Evolutionary conservation across 2,329 filamentous ascomycete species (phyloP).

Genomic region (Colletotrichum truncatum): DNA sequence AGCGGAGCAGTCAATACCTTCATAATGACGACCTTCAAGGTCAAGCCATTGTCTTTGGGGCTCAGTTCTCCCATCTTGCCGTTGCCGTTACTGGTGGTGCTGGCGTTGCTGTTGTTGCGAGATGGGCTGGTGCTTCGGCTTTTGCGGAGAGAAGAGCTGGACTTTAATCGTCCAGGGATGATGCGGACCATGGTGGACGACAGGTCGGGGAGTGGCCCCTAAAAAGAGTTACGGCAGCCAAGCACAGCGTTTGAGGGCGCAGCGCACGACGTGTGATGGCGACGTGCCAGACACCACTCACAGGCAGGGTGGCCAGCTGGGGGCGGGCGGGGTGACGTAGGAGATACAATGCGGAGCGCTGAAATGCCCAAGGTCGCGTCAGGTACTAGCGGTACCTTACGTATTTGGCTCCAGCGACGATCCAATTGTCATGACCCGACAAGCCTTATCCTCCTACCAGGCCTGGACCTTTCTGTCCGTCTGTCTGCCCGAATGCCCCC

Average conservation of each 20-base stretch:
- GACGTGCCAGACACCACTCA: slow-evolving; percentile 22
- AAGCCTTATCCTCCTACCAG: background rate
- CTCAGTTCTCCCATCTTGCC: slow-evolving; percentile 37
- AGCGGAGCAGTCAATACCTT: slow-evolving; percentile 46
- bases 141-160: slow-evolving; percentile 48
- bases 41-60: slow-evolving; percentile 55
- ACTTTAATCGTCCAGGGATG: slow-evolving; percentile 63
- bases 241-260: slow-evolving; percentile 27
- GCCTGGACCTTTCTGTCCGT: background rate
- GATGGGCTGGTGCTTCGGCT: slow-evolving; percentile 60
- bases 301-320: slow-evolving; percentile 16
- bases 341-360: slow-evolving; percentile 25
- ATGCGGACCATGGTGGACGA: slow-evolving; percentile 62
- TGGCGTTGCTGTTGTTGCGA: slow-evolving; percentile 53
- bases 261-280: slow-evolving; percentile 12
- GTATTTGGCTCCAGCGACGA: slow-evolving; percentile 13
- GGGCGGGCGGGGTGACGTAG: slow-evolving; percentile 28
- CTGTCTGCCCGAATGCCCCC: background rate
- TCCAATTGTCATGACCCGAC: slow-evolving; percentile 14
- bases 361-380: background rate
- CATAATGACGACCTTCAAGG: slow-evolving; percentile 62
- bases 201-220: slow-evolving; percentile 26
- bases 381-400: slow-evolving; percentile 21
- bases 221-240: slow-evolving; percentile 32
- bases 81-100: slow-evolving; percentile 41